Base-by-base conservation (phyloP, 345 rosid genomes). In the Anastatica hierochuntica region DNA sequence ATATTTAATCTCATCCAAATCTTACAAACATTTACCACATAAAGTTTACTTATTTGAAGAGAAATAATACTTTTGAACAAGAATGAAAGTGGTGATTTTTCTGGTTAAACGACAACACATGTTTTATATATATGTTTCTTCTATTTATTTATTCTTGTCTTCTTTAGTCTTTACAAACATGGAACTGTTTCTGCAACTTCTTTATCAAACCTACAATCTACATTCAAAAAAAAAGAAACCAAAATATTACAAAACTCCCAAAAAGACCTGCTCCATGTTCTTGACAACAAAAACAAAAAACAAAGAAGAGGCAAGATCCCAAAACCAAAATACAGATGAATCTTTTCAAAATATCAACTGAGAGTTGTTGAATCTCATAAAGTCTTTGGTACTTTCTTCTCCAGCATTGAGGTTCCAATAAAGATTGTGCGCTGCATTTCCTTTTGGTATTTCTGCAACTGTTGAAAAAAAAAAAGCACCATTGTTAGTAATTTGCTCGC, bases 381-480 rank as follows among this genome's bases (percentile, higher is more conserved):
- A 53, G 1, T 43, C 38, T 49, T 56, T 0, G 63, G 81, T 43
- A 92, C 81, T 72, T 76, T 79, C 73, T 83, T 92, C 76, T 92
- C 95, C 37, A 92, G 70, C 83, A 88, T 77, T 45, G 82, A 72
- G 30, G 95, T 92, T 49, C 97, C 97, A 54, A 77, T 79, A 48
- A 88, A 94, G 43, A 94, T 71, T 2, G 97, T 88, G 35, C 85
- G 78, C 72, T 80, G 90, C 55, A 75, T 62, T 53, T 83, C 79
- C 58, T 63, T 74, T 65, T 88, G 79, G 76, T 79, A 82, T 64
- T 71, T 63, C 50, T 37, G 70, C 75, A 85, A 23, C 98, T 92
- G n/a, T n/a, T n/a, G n/a, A n/a, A n/a, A n/a, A n/a, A n/a, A n/a
- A n/a, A n/a, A n/a, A n/a, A n/a, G n/a, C n/a, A n/a, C n/a, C n/a